These are phyloP conservation scores for Cryphonectria carpinicola DNA, from an alignment of 2,329 filamentous ascomycete species.

Conservation along the genomic window DNA sequence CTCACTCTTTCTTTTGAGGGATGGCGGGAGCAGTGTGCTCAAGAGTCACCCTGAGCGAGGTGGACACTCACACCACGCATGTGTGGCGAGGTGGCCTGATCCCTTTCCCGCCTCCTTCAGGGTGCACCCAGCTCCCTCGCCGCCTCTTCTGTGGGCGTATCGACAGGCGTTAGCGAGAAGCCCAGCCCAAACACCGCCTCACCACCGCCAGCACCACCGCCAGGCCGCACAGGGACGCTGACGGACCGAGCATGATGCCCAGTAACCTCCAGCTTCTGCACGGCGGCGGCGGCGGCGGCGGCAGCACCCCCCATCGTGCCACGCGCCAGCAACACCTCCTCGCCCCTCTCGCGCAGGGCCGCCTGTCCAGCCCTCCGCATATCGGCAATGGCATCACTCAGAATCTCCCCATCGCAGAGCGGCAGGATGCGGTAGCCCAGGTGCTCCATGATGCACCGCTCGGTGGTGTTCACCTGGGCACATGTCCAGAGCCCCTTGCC, in stretches of 20 bases:
- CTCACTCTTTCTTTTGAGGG: no score
- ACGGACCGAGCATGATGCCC: slow-evolving; percentile 43
- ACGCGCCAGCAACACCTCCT: slow-evolving; percentile 20
- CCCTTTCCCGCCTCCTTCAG: neutral
- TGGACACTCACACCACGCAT: neutral
- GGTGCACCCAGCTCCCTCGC: slow-evolving; percentile 22
- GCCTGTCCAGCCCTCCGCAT: slow-evolving; percentile 61
- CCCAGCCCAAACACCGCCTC: slow-evolving; percentile 45
- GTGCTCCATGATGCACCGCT: slow-evolving; percentile 67
- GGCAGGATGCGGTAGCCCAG: slow-evolving; percentile 66
- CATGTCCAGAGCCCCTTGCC: slow-evolving; percentile 60
- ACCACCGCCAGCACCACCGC: slow-evolving; percentile 41
- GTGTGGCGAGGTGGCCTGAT: neutral
- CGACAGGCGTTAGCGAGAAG: slow-evolving; percentile 46
- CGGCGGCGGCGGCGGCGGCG: slow-evolving; percentile 30
- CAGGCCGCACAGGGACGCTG: slow-evolving; percentile 34
- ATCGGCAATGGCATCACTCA: slow-evolving; percentile 63
- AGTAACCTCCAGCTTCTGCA: neutral
- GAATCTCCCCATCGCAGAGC: slow-evolving; percentile 58
- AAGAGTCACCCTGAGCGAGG: no score
- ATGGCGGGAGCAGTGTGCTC: no score
- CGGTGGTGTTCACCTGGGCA: slow-evolving; percentile 66
- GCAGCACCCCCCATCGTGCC: no score
- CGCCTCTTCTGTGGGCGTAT: slow-evolving; percentile 42
- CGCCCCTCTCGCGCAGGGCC: slow-evolving; percentile 28